These are phyloP conservation scores for Fragilaria radians DNA, from an alignment of 108 stramenopile species.

Conservation along the genomic window DNA sequence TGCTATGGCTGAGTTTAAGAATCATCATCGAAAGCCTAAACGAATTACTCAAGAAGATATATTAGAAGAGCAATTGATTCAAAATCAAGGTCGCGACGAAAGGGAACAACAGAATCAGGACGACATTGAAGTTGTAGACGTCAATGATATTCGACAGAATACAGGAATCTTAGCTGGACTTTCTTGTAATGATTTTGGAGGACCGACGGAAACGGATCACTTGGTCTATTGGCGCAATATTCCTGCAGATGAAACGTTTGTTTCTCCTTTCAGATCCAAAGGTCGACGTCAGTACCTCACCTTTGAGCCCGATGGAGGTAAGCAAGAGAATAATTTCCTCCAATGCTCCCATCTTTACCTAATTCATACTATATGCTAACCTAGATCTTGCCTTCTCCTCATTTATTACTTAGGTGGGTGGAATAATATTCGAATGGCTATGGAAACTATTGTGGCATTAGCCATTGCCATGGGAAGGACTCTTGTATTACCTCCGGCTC, in stretches of 20 bases:
- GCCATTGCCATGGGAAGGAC: conserved; percentile 89
- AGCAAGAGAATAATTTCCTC: no score
- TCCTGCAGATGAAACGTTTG: conserved; percentile 42
- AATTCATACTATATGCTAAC: no score
- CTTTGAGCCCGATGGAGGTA: conserved; percentile 79
- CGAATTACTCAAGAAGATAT: neutral
- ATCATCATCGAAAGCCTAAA: neutral
- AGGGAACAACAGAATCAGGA: neutral
- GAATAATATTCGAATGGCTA: conserved; percentile 20
- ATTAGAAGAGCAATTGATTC: neutral
- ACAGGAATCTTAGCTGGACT: conserved; percentile 11
- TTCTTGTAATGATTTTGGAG: conserved; percentile 36
- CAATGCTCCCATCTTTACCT: no score
- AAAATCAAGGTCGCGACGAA: neutral
- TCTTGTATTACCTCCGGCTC: conserved; percentile 84
- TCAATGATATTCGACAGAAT: neutral
- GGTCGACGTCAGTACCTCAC: conserved; percentile 52
- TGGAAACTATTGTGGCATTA: conserved; percentile 80
- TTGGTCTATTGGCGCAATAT: conserved; percentile 87
- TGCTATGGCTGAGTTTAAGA: neutral
- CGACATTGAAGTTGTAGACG: no score
- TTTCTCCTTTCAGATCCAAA: conserved; percentile 39
- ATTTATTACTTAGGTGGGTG: conserved; percentile 8
- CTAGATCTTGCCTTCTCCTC: no score
- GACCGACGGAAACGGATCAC: conserved; percentile 40